These are phyloP conservation scores for Arbutus unedo DNA, from an alignment of 148 eudicot genomes.

Conservation along the genomic window DNA sequence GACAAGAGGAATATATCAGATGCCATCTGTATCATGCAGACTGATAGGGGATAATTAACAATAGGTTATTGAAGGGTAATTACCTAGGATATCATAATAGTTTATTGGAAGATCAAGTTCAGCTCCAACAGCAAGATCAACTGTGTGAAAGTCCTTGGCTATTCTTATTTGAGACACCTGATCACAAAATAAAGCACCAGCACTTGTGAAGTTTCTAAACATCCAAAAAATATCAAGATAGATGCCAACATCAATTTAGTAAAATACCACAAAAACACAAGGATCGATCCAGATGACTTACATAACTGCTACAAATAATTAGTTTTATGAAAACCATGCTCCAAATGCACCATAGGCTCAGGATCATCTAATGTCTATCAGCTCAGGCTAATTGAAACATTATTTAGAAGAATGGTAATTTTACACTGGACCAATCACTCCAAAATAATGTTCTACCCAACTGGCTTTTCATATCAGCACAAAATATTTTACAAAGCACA, in stretches of 20 bases:
- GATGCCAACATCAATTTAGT: neutral
- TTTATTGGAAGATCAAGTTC: constrained; percentile 56
- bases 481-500: neutral
- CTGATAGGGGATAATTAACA: constrained; percentile 6
- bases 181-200: constrained; percentile 13
- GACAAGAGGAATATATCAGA: constrained; percentile 10
- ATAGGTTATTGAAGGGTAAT: constrained; percentile 6
- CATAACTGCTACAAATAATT: constrained; percentile 1
- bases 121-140: constrained; percentile 65
- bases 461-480: neutral
- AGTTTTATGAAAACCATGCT: neutral
- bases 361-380: neutral
- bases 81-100: constrained; percentile 62
- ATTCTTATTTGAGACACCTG: constrained; percentile 81
- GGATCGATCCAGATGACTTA: neutral
- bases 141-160: constrained; percentile 30
- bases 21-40: neutral
- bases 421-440: neutral
- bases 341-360: neutral
- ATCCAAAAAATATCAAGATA: neutral
- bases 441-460: neutral
- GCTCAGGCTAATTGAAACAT: neutral
- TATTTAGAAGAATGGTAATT: neutral
- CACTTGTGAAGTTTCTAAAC: neutral
- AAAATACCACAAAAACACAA: neutral